Conservation (phyloP, 176 grass and related monocot genomes). For the Panicum miliaceum region DNA sequence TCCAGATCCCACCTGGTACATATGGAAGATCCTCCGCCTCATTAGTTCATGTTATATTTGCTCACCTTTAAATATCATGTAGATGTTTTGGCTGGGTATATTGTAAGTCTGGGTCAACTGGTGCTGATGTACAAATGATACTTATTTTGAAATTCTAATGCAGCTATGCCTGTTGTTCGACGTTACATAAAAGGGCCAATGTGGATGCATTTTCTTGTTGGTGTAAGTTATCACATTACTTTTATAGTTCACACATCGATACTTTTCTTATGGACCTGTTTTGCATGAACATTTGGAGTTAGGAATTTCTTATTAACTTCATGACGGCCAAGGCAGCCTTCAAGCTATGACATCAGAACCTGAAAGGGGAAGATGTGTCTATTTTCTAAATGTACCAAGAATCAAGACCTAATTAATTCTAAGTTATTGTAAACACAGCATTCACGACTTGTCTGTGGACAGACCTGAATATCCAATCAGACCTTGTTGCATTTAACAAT, state of each 20-base stretch:
- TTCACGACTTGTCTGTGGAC: not conserved
- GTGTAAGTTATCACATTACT: slow-evolving; percentile 61
- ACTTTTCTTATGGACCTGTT: not conserved
- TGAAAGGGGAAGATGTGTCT: no score
- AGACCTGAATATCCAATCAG: slow-evolving; percentile 18
- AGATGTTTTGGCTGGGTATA: not conserved
- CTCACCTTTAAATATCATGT: not conserved
- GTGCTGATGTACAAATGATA: not conserved
- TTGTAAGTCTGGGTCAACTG: not conserved
- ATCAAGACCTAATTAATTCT: no score
- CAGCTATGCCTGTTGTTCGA: slow-evolving; percentile 85
- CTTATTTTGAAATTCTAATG: slow-evolving; percentile 19
- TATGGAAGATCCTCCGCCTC: not conserved
- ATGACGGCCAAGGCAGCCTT: no score
- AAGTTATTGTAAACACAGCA: slow-evolving; percentile 8
- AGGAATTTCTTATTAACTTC: not conserved
- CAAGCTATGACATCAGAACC: no score
- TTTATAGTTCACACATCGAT: slow-evolving; percentile 6
- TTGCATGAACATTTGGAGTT: slow-evolving; percentile 15
- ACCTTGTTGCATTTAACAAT: not conserved
- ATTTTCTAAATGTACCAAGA: no score
- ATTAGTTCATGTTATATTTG: not conserved
- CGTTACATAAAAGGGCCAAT: slow-evolving; percentile 83
- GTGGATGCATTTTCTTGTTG: slow-evolving; percentile 98
- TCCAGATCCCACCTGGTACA: not conserved